phyloP scores from a whole-genome alignment of 495 filamentous ascomycete genomes.

The Lophiotrema nucula region DNA sequence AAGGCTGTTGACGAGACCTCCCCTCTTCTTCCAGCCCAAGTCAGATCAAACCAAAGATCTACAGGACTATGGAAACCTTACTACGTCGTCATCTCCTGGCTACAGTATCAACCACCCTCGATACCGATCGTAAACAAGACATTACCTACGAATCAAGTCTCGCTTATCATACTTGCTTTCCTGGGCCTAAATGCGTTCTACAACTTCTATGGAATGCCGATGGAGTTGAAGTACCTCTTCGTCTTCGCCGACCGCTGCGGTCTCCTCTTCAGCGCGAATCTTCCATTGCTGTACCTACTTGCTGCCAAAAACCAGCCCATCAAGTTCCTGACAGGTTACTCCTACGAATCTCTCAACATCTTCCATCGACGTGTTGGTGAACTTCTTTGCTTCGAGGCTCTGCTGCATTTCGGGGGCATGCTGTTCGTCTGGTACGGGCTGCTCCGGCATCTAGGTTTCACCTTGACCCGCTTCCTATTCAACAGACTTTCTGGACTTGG shows the following conservation, averaged over 20 bases:
- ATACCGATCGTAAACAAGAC: constrained; percentile 55
- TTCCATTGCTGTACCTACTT: constrained; percentile 61
- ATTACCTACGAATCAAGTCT: constrained; percentile 54
- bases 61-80: neutral
- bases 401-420: constrained; percentile 51
- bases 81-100: constrained; percentile 35
- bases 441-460: constrained; percentile 44
- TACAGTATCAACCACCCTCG: constrained; percentile 55
- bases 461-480: constrained; percentile 43
- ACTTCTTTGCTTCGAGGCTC: constrained; percentile 46
- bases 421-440: constrained; percentile 48
- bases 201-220: constrained; percentile 49
- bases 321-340: constrained; percentile 57
- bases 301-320: constrained; percentile 64
- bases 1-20: constrained; percentile 23
- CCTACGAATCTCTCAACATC: constrained; percentile 64
- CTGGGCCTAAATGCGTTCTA: constrained; percentile 57
- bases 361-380: constrained; percentile 57
- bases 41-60: neutral
- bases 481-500: constrained; percentile 46
- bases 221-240: constrained; percentile 49
- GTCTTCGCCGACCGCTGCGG: constrained; percentile 57
- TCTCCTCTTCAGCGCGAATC: constrained; percentile 55
- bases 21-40: constrained; percentile 22
- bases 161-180: constrained; percentile 50